These are phyloP conservation scores for Pistacia atlantica DNA, from an alignment of 345 rosid species.

Conservation along the genomic window DNA sequence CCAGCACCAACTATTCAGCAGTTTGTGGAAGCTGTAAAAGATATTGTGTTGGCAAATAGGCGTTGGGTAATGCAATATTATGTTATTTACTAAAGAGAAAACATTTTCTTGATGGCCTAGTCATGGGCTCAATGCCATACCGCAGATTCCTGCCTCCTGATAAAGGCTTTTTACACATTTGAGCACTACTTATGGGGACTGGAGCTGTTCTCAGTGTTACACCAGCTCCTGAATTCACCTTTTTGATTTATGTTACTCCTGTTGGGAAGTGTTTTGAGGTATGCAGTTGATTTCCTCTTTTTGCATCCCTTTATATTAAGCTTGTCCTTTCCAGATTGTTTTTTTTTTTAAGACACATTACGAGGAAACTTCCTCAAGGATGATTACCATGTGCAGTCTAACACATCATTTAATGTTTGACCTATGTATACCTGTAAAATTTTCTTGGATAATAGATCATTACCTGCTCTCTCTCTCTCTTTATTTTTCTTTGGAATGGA, in stretches of 20 bases:
- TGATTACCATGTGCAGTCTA: not conserved
- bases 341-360: not conserved
- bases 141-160: constrained; percentile 37
- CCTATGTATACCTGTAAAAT: not conserved
- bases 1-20: constrained; percentile 33
- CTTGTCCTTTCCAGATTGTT: not conserved
- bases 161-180: constrained; percentile 34
- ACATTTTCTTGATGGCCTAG: constrained; percentile 1
- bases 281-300: constrained; percentile 10
- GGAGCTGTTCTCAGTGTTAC: constrained; percentile 33
- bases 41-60: constrained; percentile 29
- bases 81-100: constrained; percentile 10
- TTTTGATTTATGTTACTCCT: constrained; percentile 32
- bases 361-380: not conserved
- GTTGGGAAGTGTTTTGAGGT: constrained; percentile 34
- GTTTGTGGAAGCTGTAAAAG: constrained; percentile 39
- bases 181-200: constrained; percentile 32
- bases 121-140: not conserved
- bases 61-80: constrained; percentile 30
- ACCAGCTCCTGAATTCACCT: constrained; percentile 30
- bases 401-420: not conserved
- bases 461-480: not conserved
- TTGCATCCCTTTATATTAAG: not conserved
- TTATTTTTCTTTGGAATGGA: too few species aligned
- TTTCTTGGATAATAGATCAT: not conserved